Evolutionary conservation across 129 eudicot species (phyloP), one percentile per base, ranked within the genome.

Genomic region (Gnaphalium uliginosum): DNA sequence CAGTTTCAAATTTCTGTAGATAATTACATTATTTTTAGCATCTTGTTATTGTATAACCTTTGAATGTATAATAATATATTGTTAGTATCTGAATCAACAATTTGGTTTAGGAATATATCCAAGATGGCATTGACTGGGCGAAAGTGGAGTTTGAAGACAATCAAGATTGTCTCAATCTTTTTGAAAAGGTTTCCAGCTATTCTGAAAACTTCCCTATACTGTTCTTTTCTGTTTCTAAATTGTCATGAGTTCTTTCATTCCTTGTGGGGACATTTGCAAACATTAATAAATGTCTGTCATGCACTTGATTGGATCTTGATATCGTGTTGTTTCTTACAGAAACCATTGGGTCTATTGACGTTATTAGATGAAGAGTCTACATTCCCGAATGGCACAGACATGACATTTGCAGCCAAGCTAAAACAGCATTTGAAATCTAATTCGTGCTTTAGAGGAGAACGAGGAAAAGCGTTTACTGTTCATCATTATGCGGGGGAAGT

Each of bases 401-500:
- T 87, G 79, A 89, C 92, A 26, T 91, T 95, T 78, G 99, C 99
- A 23, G 70, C 81, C 70, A 95, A 95, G 83, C 90, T 95, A 21
- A 89, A 89, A 85, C 87, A 95, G 63, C 99, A 95, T 82, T 76
- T 95, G 77, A 81, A 75, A 24, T 7, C 85, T 32, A 84, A 95
- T 80, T 79, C 89, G 1, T 91, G 92, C 73, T 95, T 95, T 75
- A 86, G 90, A 86, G 97, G 96, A 81, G 97, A 94, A 79, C 82
- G 97, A 26, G 97, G 71, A 62, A 91, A 89, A 84, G 90, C 96
- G 30, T 95, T 95, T 79, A 77, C 85, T 24, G 97, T 94, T 26
- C 79, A 85, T 81, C 99, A 95, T 82, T 95, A 95, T 83, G 99
- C 99, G 4, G 99, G 99, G 72, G 97, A 95, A 88, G 97, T 95